Conservation (phyloP, 1,284 basidiomycete species). For the Cerioporus squamosus region DNA sequence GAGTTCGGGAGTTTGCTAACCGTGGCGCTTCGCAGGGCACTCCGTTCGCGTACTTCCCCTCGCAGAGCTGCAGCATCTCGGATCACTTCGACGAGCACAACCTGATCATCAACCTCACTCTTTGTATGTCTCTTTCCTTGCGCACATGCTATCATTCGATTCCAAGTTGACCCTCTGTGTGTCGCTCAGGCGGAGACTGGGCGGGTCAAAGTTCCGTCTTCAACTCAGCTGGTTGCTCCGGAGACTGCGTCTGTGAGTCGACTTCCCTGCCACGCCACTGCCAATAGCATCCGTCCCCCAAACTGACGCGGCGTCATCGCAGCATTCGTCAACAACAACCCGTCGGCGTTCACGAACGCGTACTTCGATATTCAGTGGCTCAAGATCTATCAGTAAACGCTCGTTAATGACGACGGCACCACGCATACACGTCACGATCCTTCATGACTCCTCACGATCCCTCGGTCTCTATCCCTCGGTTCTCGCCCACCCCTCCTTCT, state of each 20-base stretch:
- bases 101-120: conserved; percentile 58
- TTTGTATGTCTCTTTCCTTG: conserved; percentile 33
- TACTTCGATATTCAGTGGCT: conserved; percentile 68
- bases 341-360: conserved; percentile 63
- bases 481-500: too few species aligned
- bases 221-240: conserved; percentile 47
- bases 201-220: conserved; percentile 48
- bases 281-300: too few species aligned
- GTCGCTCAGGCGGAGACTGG: conserved; percentile 49
- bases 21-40: conserved; percentile 42
- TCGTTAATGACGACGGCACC: too few species aligned
- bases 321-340: conserved; percentile 69
- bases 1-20: background rate
- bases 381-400: conserved; percentile 41
- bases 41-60: conserved; percentile 58
- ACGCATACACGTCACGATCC: background rate
- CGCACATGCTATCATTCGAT: background rate
- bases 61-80: conserved; percentile 48
- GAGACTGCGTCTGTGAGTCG: conserved; percentile 49
- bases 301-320: background rate
- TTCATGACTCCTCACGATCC: background rate
- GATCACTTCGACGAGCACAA: conserved; percentile 56
- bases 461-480: too few species aligned
- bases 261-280: too few species aligned
- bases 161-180: background rate